Evolutionary conservation across 2,329 filamentous ascomycete genomes (phyloP).

Genomic region (Sporothrix sp.): DNA sequence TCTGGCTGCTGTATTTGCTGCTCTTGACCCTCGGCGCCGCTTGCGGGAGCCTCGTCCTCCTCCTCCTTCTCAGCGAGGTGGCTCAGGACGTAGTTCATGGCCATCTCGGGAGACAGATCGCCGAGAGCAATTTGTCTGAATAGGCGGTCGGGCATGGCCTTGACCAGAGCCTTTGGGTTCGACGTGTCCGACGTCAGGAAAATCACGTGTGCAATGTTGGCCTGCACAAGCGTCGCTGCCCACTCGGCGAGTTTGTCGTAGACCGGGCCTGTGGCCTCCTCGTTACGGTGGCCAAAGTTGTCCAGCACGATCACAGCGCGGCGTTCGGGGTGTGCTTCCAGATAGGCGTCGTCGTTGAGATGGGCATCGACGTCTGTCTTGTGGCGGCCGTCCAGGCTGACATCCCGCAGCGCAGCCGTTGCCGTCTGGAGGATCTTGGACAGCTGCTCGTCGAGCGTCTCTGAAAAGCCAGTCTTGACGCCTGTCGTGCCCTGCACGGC

Average conservation of each 20-base stretch:
- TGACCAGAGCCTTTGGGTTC: conserved; percentile 77
- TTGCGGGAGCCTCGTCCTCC: conserved; percentile 25
- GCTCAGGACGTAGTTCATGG: conserved; percentile 80
- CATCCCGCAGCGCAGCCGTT: conserved; percentile 64
- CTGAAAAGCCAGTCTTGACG: conserved; percentile 87
- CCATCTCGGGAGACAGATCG: conserved; percentile 76
- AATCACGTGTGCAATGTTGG: conserved; percentile 86
- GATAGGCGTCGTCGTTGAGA: conserved; percentile 72
- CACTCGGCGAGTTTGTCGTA: conserved; percentile 80
- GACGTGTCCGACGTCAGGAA: conserved; percentile 87
- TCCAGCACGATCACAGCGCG: conserved; percentile 81
- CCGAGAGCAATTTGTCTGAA: conserved; percentile 80
- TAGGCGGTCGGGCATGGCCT: conserved; percentile 80
- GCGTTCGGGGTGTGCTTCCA: conserved; percentile 79
- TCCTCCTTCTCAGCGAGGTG: conserved; percentile 52
- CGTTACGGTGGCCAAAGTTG: conserved; percentile 77
- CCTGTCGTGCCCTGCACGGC: conserved; percentile 90
- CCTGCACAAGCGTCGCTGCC: conserved; percentile 75
- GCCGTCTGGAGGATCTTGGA: conserved; percentile 84
- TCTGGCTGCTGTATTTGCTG: conserved; percentile 15
- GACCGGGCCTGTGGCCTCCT: conserved; percentile 50
- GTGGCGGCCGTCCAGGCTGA: conserved; percentile 59
- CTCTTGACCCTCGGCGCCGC: conserved; percentile 22
- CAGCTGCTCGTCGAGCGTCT: conserved; percentile 81
- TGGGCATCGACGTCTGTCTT: conserved; percentile 47